Evolutionary conservation across 2,329 filamentous ascomycete genomes (phyloP), one percentile per base, ranked within the genome.

Genomic region (Calonectria pauciramosa): DNA sequence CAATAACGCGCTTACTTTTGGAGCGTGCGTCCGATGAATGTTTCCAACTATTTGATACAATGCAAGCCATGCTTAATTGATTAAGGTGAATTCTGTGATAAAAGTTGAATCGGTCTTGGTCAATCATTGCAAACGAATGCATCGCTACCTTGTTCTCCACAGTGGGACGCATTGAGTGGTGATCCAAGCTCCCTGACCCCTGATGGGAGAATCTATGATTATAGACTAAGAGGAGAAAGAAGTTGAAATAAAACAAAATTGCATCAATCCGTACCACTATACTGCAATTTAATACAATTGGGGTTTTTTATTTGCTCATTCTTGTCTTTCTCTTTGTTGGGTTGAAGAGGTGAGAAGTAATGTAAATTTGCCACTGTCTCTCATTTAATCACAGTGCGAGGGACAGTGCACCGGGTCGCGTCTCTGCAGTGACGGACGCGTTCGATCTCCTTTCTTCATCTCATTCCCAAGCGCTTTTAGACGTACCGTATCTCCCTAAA

Each of bases 351-450:
- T 14, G 23, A 2, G 8, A 9, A 14, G n/a, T 32, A n/a, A 16
- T 14, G 34, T 11, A 4, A 36, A 36, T 36, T 59, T 18, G 32
- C 11, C 32, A 59, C 52, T 16, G 34, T 26, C n/a, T 23, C 6
- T 60, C 28, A 47, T 59, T 67, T 30, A 16, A 26, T 7, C 63
- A 81, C 78, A 78, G 80, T 81, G 77, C 20, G 28, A n/a, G 8
- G 14, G 5, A 79, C 77, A 74, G 76, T 77, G 75, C 30, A 14
- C 13, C 3, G 2, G n/a, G 32, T 59, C 75, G 71, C 75, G 72
- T 66, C 38, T 51, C 72, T 72, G 54, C 66, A 56, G 32, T 26
- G 71, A 67, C 75, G 74, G 73, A 80, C 79, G 79, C 79, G 79
- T 78, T 75, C 67, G 63, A 59, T 64, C 52, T 65, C 49, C 51